Base-by-base conservation (phyloP, 1,284 basidiomycete genomes). In the Ganoderma lucidum region DNA sequence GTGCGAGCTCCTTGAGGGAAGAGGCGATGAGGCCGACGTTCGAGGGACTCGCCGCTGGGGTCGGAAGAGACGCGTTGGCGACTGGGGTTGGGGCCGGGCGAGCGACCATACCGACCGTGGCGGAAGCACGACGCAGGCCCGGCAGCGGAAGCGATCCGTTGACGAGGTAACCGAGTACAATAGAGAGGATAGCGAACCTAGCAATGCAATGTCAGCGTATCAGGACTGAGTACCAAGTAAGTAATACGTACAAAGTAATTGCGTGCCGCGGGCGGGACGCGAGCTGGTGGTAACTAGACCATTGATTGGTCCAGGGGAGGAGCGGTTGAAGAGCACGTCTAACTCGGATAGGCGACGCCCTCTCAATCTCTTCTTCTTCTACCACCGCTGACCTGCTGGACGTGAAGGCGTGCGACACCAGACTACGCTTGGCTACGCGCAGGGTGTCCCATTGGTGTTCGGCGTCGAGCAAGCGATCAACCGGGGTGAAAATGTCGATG, bases 151-250 rank as follows among this genome's bases (percentile, higher is more conserved):
- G 63, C n/a, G 62, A 71, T 4, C 86, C 84, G 69, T 90, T 89
- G 74, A 90, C 84, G 10, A 88, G 82, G 70, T 90, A 87, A 15
- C 90, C 89, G 65, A 92, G 81, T n/a, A 93, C 83, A 51, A 93
- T 81, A 45, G 90, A 91, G 69, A 93, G 78, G 63, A 93, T 78
- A 0, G 90, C 89, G 70, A 93, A 85, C 62, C 91, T 93, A 75
- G 32, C 70, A 10, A 65, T 37, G 37, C 1, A 37, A 45, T 69
- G 65, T 61, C 45, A 56, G 62, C 59, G 65, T n/a, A 17, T 8
- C n/a, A 28, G 9, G 23, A 12, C 23, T 28, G 23, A 23, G 48
- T 3, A 51, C 23, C 8, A 23, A 51, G 48, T 28, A 12, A 51
- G 6, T 8, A 14, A 61, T 15, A 44, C 88, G 28, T 82, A 93